Conservation (phyloP, 2,329 filamentous ascomycete species). For the Talaromyces sp. region DNA sequence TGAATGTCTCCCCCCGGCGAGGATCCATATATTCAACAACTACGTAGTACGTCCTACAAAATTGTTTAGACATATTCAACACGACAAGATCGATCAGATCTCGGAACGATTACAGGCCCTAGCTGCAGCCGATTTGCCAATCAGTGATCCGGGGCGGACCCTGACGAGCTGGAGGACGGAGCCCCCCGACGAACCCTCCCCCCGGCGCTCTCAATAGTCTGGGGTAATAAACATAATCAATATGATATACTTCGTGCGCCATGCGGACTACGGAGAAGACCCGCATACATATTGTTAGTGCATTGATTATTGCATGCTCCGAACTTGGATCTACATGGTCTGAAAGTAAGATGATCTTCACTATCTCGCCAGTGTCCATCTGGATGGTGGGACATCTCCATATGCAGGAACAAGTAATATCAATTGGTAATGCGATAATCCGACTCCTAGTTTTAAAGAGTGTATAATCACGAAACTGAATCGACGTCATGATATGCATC, state of each 20-base stretch:
- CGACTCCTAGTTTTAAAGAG: background rate
- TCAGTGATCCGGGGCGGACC: background rate
- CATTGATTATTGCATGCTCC: background rate
- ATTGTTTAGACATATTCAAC: background rate
- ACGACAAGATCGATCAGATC: background rate
- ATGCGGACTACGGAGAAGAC: background rate
- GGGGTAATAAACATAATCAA: background rate
- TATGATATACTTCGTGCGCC: background rate
- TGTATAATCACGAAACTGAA: background rate
- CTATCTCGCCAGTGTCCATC: background rate
- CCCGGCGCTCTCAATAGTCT: background rate
- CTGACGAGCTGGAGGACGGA: background rate
- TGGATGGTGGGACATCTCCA: too few species aligned
- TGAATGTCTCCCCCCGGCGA: background rate
- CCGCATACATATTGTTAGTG: background rate
- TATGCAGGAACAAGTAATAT: background rate
- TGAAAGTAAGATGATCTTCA: background rate
- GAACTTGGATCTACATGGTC: background rate
- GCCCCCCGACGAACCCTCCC: background rate
- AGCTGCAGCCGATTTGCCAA: background rate
- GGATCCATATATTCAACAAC: background rate
- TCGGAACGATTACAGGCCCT: background rate
- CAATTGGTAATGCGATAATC: background rate
- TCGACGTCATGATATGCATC: background rate
- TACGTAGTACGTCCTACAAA: background rate